Base-by-base conservation (phyloP, 2,329 filamentous ascomycete genomes). In the Mycocentrospora acerina region DNA sequence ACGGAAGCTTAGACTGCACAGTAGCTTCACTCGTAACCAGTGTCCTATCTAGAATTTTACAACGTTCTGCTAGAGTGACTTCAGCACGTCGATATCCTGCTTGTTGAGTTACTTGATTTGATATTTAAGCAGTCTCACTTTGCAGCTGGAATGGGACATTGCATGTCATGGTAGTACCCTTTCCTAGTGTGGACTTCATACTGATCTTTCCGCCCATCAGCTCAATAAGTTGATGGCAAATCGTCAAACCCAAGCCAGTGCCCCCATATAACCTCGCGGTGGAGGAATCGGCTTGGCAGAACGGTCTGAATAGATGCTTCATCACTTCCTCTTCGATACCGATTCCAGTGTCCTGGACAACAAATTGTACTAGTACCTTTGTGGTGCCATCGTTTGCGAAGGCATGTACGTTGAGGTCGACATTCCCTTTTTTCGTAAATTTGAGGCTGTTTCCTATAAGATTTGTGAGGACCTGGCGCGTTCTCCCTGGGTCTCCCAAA, bases 111-210 rank as follows among this genome's bases (percentile, higher is more conserved):
- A n/a, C n/a, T n/a, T n/a, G n/a, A n/a, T n/a, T n/a, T n/a, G n/a
- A n/a, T n/a, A n/a, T n/a, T n/a, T n/a, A n/a, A n/a, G n/a, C n/a
- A n/a, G n/a, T n/a, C n/a, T n/a, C n/a, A n/a, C n/a, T n/a, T 8
- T 29, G 8, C 13, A 29, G 26, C 7, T 29, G 30, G 22, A 43
- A 38, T 10, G 35, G 40, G 13, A 95, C 76, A 1, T 83, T 85
- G 69, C 95, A 95, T 65, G 81, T 88, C 10, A 80, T 78, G 0
- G 72, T 80, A 2, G 79, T 90, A 12, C 86, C 86, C 11, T 79
- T 71, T 9, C 80, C 51, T 1, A 55, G 60, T 6, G 43, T 51
- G 24, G 68, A 67, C 4, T 64, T 59, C 10, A 48, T 22, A 3
- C 27, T 32, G 24, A 70, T 69, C 12, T 66, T 56, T 9, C 67